Percentiles rank a stretch among this genome's conserved stretches.
These are phyloP conservation scores for Rosa persica DNA, from an alignment of 306 rosid species.

Conservation along the genomic window DNA sequence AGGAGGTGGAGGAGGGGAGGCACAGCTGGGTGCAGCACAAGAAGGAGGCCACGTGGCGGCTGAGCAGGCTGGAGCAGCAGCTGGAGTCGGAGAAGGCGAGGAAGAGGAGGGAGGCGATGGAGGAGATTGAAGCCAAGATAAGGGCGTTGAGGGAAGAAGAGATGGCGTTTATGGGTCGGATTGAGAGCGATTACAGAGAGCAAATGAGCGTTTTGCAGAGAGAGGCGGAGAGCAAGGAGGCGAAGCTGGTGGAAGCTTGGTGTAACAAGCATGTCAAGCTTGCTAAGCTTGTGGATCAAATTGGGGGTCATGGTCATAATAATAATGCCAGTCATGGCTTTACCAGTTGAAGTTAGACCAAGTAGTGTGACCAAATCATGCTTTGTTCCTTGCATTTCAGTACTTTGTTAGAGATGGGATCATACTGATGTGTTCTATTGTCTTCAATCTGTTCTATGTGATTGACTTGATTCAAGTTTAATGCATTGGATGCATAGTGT, in stretches of 20 bases:
- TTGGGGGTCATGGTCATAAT: slow-evolving; percentile 2
- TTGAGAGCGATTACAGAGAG: slow-evolving; percentile 39
- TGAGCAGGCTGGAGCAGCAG: slow-evolving; percentile 53
- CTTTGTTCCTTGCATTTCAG: neutral
- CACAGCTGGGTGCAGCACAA: slow-evolving; percentile 41
- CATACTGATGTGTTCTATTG: neutral
- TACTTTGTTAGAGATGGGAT: neutral
- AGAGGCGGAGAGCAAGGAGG: slow-evolving; percentile 42
- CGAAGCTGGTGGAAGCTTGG: slow-evolving; percentile 40
- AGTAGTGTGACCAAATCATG: too few species aligned
- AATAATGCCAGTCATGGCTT: neutral
- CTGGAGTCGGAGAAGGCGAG: slow-evolving; percentile 49
- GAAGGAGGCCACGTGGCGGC: slow-evolving; percentile 52
- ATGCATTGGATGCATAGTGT: neutral
- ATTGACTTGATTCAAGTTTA: neutral
- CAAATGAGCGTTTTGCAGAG: slow-evolving; percentile 23
- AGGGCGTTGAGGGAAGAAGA: slow-evolving; percentile 40
- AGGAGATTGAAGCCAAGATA: slow-evolving; percentile 40
- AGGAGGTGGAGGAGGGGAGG: slow-evolving; percentile 48
- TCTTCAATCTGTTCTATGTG: neutral
- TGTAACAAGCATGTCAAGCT: slow-evolving; percentile 33
- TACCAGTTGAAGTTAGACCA: neutral
- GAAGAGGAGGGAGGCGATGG: slow-evolving; percentile 44
- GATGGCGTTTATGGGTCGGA: slow-evolving; percentile 24
- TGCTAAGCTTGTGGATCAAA: slow-evolving; percentile 26